Evolutionary conservation across 2,329 filamentous ascomycete genomes (phyloP).

Genomic region (Paecilomyces sp.): DNA sequence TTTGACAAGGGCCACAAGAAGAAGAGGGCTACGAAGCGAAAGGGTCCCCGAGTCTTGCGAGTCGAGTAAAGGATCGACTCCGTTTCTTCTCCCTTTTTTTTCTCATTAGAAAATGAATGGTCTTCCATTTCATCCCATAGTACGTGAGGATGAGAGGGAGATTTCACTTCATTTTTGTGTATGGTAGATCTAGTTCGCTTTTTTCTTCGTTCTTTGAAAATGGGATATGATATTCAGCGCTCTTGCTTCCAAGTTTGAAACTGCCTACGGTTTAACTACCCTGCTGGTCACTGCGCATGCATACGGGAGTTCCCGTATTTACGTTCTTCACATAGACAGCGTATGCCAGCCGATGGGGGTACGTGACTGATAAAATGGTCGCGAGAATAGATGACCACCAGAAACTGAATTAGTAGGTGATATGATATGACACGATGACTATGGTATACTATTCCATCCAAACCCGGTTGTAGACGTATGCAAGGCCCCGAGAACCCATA

Average conservation of each 20-base stretch:
- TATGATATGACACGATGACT: not conserved
- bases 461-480: not conserved
- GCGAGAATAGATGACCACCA: not conserved
- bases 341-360: no score
- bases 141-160: not conserved
- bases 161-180: not conserved
- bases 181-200: not conserved
- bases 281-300: no score
- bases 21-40: constrained; percentile 39
- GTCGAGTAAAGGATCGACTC: constrained; percentile 26
- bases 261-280: no score
- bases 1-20: constrained; percentile 49
- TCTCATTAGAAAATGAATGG: not conserved
- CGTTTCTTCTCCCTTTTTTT: not conserved
- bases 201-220: not conserved
- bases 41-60: constrained; percentile 37
- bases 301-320: no score
- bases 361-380: no score
- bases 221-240: not conserved
- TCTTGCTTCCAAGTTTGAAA: not conserved
- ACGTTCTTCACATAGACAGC: no score
- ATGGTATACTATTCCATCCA: not conserved
- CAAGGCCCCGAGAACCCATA: not conserved
- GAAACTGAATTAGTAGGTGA: not conserved
- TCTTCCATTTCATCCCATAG: not conserved